phyloP scores from a whole-genome alignment of 768 basidiomycete genomes.

The Gymnopilus junonius region DNA sequence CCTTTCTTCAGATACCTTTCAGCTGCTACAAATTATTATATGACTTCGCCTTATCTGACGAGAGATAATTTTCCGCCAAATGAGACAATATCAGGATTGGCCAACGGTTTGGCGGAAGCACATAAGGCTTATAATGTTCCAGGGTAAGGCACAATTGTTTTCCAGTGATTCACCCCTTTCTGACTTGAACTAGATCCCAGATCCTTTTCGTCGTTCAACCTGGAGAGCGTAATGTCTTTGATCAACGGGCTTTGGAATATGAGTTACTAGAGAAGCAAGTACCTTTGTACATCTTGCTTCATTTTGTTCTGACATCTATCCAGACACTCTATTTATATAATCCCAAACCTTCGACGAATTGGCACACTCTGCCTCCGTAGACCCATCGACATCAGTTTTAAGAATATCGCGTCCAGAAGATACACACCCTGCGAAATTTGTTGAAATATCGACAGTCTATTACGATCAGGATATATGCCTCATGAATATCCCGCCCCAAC shows the following conservation, averaged over 20 bases:
- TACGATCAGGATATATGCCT: conserved; percentile 89
- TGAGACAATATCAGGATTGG: conserved; percentile 69
- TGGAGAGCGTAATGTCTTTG: conserved; percentile 92
- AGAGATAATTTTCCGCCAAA: conserved; percentile 73
- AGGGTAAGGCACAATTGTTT: conserved; percentile 44
- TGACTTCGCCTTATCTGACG: conserved; percentile 54
- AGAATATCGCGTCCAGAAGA: conserved; percentile 40
- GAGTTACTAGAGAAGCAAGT: conserved; percentile 77
- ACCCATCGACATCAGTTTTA: conserved; percentile 48
- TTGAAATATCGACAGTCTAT: conserved; percentile 89
- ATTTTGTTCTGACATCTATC: not conserved
- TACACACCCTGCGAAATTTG: conserved; percentile 31
- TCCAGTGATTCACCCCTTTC: not conserved
- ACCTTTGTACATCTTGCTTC: not conserved
- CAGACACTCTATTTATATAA: conserved; percentile 75
- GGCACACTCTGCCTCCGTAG: conserved; percentile 56
- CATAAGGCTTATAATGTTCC: conserved; percentile 72
- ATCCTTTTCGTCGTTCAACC: conserved; percentile 92
- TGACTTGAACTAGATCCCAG: conserved; percentile 36
- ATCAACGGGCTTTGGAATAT: conserved; percentile 89
- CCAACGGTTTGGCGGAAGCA: conserved; percentile 76
- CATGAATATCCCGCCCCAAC: conserved; percentile 70
- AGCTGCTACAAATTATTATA: conserved; percentile 69
- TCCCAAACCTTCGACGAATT: conserved; percentile 82
- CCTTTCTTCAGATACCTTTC: conserved; percentile 61